Base-by-base conservation (phyloP, 2,329 filamentous ascomycete species). In the Calonectria ilicicola region DNA sequence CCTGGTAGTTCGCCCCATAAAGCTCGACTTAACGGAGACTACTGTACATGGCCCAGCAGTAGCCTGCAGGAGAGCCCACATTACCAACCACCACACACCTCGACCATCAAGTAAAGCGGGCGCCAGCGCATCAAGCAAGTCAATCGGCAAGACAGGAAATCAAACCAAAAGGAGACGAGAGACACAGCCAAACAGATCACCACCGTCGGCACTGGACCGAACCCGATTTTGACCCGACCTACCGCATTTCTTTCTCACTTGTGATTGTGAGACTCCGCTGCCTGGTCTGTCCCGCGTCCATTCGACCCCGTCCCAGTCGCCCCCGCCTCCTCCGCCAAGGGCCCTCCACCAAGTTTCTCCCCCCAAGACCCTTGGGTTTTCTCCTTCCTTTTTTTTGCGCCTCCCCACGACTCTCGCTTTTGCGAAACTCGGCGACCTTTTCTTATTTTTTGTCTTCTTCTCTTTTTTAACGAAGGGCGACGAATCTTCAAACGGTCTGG, bases 291-390 rank as follows among this genome's bases (percentile, higher is more conserved):
- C 65, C 65, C 27, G 42, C 51, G 29, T 63, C 66, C 38, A 46
- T 47, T 64, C 71, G 77, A 76, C 77, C 75, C 64, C 65, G 69
- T 74, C 49, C 65, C 53, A 63, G 47, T 70, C 63, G 49, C 66
- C 56, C 53, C 68, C 68, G 63, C 71, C 53, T 47, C 63, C 76
- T 69, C 72, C 76, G 73, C 74, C 76, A 72, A 73, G 21, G 42
- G 47, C 67, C 51, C 29, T 49, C 51, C 14, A 35, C 69, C 46
- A 40, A 60, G 68, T 58, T 65, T 67, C 72, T 72, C 51, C 71
- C 72, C 74, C 68, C 51, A 60, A 44, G 53, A 29, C 40, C 47
- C 58, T 32, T 44, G 10, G 38, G 64, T 70, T 68, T 65, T 66
- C 67, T 44, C 21, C 67, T 49, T 65, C 67, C 70, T 44, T 67